These are phyloP conservation scores for Alternaria triticimaculans DNA, from an alignment of 2,329 filamentous ascomycete species.

Conservation along the genomic window DNA sequence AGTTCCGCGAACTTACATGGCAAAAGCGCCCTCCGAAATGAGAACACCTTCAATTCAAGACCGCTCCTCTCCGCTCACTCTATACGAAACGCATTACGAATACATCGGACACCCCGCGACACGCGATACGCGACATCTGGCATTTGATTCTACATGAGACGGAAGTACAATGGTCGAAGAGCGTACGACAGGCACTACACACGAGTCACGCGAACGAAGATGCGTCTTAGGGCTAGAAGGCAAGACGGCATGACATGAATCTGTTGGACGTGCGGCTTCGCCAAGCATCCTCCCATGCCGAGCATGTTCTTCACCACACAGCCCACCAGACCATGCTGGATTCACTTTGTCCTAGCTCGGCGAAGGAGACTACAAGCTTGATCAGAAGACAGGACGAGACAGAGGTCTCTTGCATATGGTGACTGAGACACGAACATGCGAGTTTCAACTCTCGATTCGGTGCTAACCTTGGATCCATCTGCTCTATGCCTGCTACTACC, in stretches of 20 bases:
- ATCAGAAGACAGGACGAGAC: background rate
- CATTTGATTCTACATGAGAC: background rate
- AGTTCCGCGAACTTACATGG: slow-evolving; percentile 51
- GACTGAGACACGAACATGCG: background rate
- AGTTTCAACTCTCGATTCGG: background rate
- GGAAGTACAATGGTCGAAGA: background rate
- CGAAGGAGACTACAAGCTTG: background rate
- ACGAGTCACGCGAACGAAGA: background rate
- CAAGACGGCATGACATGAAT: background rate
- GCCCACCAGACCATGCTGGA: background rate
- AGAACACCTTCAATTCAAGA: slow-evolving; percentile 2
- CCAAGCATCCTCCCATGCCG: no score
- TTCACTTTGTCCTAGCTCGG: background rate
- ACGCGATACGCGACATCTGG: background rate
- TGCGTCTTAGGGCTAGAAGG: background rate
- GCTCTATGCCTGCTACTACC: background rate
- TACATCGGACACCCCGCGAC: background rate
- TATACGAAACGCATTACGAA: background rate
- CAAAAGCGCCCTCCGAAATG: slow-evolving; percentile 43
- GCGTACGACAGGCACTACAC: background rate
- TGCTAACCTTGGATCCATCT: background rate
- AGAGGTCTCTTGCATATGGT: background rate
- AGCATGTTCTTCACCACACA: background rate
- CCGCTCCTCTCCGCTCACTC: background rate
- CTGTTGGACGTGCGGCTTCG: background rate